Base-by-base conservation (phyloP, 202 grass and related monocot genomes). In the Sporobolus alterniflorus region DNA sequence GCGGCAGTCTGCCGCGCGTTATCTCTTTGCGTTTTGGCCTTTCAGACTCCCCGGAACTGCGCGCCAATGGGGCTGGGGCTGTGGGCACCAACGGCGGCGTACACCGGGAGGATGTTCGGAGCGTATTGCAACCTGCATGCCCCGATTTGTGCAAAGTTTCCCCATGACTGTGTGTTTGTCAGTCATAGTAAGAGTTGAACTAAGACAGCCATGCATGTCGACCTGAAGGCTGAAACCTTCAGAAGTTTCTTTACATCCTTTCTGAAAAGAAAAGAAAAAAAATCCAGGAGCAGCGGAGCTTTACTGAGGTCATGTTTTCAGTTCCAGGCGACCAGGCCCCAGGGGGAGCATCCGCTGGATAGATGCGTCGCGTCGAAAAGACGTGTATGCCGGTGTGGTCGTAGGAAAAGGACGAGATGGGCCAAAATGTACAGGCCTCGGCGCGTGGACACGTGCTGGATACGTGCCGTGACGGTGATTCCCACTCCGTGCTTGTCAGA, bases 391-490 rank as follows among this genome's bases (percentile, higher is more conserved):
- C 77, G 32, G 69, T 63, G 70, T 71, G 54, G 28, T 3, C 64
- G 70, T 76, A 81, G 70, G 52, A 34, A 56, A 57, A n/a, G n/a
- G n/a, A 75, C 11, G 13, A 22, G 52, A 61, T 29, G 22, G 29
- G 39, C 73, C 61, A 39, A 11, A 26, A 31, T 31, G 43, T 64
- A 36, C 44, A 76, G 71, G 34, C 2, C 51, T 75, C 6, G 18
- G n/a, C 2, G 15, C 24, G n/a, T 1, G 29, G 64, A 82, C 87
- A 85, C 77, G 71, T 77, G 87, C 8, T 66, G 65, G 87, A 40
- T 89, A 89, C 82, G 82, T 89, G 77, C 56, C 87, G 25, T 11
- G 34, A 54, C 36, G 55, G 46, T 39, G 51, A 88, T 75, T 44
- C 61, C 75, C 22, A 3, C 34, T 29, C 9, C 42, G 22, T 40